Evolutionary conservation across 2,329 filamentous ascomycete genomes (phyloP).

Genomic region (Clarireedia hainanense): DNA sequence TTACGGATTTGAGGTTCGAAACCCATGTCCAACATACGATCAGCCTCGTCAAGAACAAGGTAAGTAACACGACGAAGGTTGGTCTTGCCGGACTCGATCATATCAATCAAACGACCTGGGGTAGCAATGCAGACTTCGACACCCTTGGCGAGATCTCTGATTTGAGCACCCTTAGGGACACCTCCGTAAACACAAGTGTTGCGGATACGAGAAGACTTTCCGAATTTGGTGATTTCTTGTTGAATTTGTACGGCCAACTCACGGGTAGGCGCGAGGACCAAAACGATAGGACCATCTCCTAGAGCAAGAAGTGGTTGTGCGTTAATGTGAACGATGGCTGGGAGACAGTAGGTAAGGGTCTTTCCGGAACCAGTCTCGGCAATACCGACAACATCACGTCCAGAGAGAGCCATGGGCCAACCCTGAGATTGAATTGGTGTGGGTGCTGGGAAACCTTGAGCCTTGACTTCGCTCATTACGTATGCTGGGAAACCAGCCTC

Average conservation of each 20-base stretch:
- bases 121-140: constrained; percentile 99
- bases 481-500: constrained; percentile 96
- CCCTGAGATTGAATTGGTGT: constrained; percentile 97
- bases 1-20: constrained; percentile 99
- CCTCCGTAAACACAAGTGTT: constrained; percentile 99
- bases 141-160: constrained; percentile 86
- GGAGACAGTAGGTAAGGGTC: constrained; percentile 96
- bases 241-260: constrained; percentile 98
- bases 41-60: constrained; percentile 95
- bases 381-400: constrained; percentile 97
- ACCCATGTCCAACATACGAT: constrained; percentile 44
- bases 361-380: constrained; percentile 99
- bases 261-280: constrained; percentile 92
- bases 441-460: constrained; percentile 86
- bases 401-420: constrained; percentile 98
- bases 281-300: constrained; percentile 91
- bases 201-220: constrained; percentile 93
- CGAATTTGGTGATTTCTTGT: constrained; percentile 97
- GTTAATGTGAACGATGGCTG: constrained; percentile 98
- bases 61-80: constrained; percentile 98
- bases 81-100: constrained; percentile 96
- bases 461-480: constrained; percentile 98
- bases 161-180: constrained; percentile 96
- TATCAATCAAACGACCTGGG: constrained; percentile 94
- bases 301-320: constrained; percentile 92